Base-by-base conservation (phyloP, 257 asterid species). In the Solanum sejunctum region DNA sequence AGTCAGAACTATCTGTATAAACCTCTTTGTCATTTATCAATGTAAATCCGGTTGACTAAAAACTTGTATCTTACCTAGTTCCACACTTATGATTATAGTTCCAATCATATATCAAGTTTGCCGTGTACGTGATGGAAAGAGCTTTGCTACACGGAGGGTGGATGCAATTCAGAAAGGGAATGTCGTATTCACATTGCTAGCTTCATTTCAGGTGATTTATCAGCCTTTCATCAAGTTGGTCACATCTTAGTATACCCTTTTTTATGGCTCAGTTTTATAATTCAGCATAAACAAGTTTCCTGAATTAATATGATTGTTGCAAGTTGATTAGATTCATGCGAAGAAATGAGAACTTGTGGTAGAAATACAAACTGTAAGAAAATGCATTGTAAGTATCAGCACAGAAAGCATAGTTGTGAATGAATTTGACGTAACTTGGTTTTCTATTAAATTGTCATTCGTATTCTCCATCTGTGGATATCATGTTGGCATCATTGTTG, bases 121-220 rank as follows among this genome's bases (percentile, higher is more conserved):
- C 83, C 98, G 98, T 75, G 93, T 93, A 45, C 98, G 98, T 88
- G 98, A 95, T 88, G 99, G 99, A 26, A 93, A 91, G 87, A 97
- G 98, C 91, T 97, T 97, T 87, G 98, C 99, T 84, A 97, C 98
- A 83, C 92, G 99, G 89, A 94, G 92, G 88, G 99, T 97, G 86
- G 99, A 95, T 45, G 99, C 99, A 84, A 91, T 97, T 84, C 99
- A 97, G 89, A 94, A 92, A 84, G 99, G 98, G 86, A 93, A 90
- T 28, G 91, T 95, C 47, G 89, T 97, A 66, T 97, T 97, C 85
- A 92, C 92, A 61, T 81, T 97, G 87, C 32, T 91, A 85, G 98
- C 98, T 89, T 97, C 99, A 73, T 97, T 97, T 91, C 99, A 97
- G 97, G 99, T 95, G 89, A 87, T 85, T n/a, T 84, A 77, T 77